A percentile compares a stretch with the other conserved stretches of the same genome.
Evolutionary conservation across 352 stramenopile species (phyloP).

Genomic region (Pythium insidiosum): DNA sequence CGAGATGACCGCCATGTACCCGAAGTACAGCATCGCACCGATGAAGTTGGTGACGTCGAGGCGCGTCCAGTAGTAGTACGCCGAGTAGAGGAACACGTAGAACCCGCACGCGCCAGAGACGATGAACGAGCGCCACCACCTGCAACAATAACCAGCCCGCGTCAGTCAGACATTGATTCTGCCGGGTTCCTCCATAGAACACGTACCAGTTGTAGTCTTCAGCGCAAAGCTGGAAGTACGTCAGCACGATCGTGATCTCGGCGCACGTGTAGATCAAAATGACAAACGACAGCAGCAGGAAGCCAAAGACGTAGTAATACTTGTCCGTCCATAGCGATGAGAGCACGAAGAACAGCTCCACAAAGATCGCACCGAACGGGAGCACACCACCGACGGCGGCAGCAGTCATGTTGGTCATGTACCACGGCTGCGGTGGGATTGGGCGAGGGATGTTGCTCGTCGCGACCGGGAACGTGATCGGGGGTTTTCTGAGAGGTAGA

Average conservation of each 20-base stretch:
- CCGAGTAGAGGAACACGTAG: constrained; percentile 99
- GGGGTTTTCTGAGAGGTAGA: constrained; percentile 50
- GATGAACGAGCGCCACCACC: constrained; percentile 98
- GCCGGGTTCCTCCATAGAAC: too few relatives aligned
- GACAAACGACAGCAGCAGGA: constrained; percentile 97
- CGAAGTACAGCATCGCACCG: constrained; percentile 93
- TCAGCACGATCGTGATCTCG: constrained; percentile 99
- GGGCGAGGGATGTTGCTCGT: constrained; percentile 97
- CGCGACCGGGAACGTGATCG: constrained; percentile 94
- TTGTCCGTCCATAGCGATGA: constrained; percentile 97
- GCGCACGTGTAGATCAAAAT: constrained; percentile 98
- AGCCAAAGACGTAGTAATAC: constrained; percentile 99
- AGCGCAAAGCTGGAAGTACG: constrained; percentile 99
- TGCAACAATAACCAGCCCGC: constrained; percentile 8
- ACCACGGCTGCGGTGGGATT: constrained; percentile 98
- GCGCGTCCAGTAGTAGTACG: constrained; percentile 96
- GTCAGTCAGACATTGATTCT: neutral
- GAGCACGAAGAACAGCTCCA: constrained; percentile 99
- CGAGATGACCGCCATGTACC: constrained; percentile 99
- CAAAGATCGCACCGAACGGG: constrained; percentile 99
- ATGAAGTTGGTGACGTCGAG: constrained; percentile 93
- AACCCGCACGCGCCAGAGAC: constrained; percentile 94
- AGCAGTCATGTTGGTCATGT: constrained; percentile 93
- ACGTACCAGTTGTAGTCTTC: constrained; percentile 99
- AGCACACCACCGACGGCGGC: constrained; percentile 96